Evolutionary conservation across 257 asterid genomes (phyloP).

Genomic region (Solanum gandarillasii): DNA sequence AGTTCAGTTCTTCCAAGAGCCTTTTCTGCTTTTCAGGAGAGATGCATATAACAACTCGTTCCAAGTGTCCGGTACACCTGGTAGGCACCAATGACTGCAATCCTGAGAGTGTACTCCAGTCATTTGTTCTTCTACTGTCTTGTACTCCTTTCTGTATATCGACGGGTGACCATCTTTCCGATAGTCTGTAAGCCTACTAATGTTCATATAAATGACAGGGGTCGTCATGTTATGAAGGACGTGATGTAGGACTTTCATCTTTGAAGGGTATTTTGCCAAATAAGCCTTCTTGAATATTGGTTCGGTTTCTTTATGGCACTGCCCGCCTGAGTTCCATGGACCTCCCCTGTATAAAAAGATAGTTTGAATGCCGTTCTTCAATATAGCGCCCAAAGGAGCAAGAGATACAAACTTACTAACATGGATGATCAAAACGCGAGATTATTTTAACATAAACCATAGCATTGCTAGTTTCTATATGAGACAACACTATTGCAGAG

Average conservation of each 20-base stretch:
- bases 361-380: background rate
- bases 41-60: slow-evolving; percentile 75
- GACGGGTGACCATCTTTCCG: slow-evolving; percentile 91
- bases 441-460: background rate
- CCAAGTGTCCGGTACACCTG: slow-evolving; percentile 97
- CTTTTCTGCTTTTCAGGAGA: slow-evolving; percentile 40
- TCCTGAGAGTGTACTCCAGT: slow-evolving; percentile 50
- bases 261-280: slow-evolving; percentile 61
- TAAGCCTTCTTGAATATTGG: slow-evolving; percentile 50
- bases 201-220: slow-evolving; percentile 60
- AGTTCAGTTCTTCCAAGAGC: slow-evolving; percentile 33
- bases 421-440: background rate
- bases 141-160: slow-evolving; percentile 51
- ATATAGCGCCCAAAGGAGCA: background rate
- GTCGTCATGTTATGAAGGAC: slow-evolving; percentile 51
- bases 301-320: slow-evolving; percentile 66
- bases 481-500: background rate
- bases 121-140: slow-evolving; percentile 24
- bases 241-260: slow-evolving; percentile 59
- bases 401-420: background rate
- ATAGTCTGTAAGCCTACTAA: slow-evolving; percentile 68
- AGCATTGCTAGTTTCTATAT: background rate
- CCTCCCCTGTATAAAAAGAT: slow-evolving; percentile 59
- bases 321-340: slow-evolving; percentile 92
- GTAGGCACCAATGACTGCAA: slow-evolving; percentile 98